A percentile compares a stretch with the other conserved stretches of the same genome.
These are phyloP conservation scores for Eimeria maxima DNA, from an alignment of 169 alveolate genomes.

Conservation along the genomic window DNA sequence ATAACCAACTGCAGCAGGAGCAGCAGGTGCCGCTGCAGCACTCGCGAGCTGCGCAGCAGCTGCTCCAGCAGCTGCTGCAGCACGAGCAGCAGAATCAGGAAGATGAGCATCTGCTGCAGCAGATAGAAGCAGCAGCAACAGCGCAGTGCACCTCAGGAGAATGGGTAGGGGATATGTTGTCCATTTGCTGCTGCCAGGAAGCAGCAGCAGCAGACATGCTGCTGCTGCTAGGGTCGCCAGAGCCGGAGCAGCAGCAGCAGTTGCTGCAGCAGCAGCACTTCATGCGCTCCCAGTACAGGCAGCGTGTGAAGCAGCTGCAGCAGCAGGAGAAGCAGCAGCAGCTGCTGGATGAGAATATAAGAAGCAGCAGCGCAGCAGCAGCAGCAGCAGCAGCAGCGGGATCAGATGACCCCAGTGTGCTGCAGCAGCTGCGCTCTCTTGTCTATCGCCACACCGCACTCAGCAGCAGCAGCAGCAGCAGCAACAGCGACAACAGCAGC, in stretches of 20 bases:
- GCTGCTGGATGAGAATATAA: too few relatives aligned
- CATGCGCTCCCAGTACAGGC: too few relatives aligned
- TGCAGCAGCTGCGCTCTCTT: constrained; percentile 5
- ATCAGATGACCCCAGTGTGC: neutral
- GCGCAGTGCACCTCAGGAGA: neutral
- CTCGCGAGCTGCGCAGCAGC: neutral
- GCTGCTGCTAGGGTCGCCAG: constrained; percentile 17
- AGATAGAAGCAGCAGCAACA: constrained; percentile 39
- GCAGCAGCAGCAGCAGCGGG: neutral
- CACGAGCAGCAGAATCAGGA: neutral
- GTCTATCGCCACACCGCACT: neutral
- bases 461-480: neutral
- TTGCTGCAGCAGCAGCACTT: neutral
- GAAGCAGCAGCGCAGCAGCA: neutral
- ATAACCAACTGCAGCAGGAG: neutral
- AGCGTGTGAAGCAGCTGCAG: too few relatives aligned
- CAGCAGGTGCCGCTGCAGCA: neutral
- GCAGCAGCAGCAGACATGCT: constrained; percentile 37
- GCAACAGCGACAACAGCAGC: constrained; percentile 28
- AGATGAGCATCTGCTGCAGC: constrained; percentile 25
- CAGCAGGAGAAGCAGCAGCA: neutral
- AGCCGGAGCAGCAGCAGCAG: constrained; percentile 16
- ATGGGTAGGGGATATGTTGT: neutral
- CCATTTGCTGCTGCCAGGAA: neutral
- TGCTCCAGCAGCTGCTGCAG: constrained; percentile 15